A percentile compares a stretch with the other conserved stretches of the same genome.
These are phyloP conservation scores for Boletus huronensis DNA, from an alignment of 768 basidiomycete species.

Conservation along the genomic window DNA sequence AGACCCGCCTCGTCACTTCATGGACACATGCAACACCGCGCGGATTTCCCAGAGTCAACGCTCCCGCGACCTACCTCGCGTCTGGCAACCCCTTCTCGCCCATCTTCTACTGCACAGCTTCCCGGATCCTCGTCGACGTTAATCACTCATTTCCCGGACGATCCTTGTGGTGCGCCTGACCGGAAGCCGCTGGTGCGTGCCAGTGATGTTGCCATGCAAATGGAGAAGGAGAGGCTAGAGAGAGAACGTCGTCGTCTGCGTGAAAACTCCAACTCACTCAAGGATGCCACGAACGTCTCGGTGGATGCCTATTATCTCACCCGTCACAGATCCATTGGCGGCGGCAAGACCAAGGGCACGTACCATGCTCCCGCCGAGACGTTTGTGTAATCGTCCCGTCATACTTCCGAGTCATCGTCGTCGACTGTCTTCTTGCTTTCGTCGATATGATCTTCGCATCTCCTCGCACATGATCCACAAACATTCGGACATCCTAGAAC, in stretches of 20 bases:
- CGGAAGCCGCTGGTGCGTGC: constrained; percentile 42
- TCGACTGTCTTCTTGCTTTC: background rate
- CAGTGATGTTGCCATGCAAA: constrained; percentile 50
- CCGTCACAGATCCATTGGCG: constrained; percentile 15
- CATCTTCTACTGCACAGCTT: constrained; percentile 20
- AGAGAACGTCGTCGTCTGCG: constrained; percentile 30
- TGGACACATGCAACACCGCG: constrained; percentile 32
- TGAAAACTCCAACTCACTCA: constrained; percentile 24
- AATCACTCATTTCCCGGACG: constrained; percentile 13
- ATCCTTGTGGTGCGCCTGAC: constrained; percentile 6
- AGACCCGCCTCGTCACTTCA: constrained; percentile 40
- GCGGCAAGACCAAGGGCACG: constrained; percentile 14
- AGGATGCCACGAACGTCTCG: constrained; percentile 28
- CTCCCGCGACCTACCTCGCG: constrained; percentile 23
- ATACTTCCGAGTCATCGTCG: background rate
- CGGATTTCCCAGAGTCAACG: constrained; percentile 25
- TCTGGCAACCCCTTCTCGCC: constrained; percentile 20
- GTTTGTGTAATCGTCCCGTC: constrained; percentile 7
- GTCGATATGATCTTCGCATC: background rate
- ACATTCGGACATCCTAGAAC: constrained; percentile 19
- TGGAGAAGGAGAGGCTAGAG: constrained; percentile 45
- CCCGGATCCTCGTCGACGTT: constrained; percentile 19
- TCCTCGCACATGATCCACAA: background rate
- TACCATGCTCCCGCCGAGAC: constrained; percentile 15
- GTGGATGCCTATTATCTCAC: constrained; percentile 17